A percentile compares a stretch with the other conserved stretches of the same genome.
These are phyloP conservation scores for Ascochyta fabae DNA, from an alignment of 2,329 filamentous ascomycete species.

Conservation along the genomic window DNA sequence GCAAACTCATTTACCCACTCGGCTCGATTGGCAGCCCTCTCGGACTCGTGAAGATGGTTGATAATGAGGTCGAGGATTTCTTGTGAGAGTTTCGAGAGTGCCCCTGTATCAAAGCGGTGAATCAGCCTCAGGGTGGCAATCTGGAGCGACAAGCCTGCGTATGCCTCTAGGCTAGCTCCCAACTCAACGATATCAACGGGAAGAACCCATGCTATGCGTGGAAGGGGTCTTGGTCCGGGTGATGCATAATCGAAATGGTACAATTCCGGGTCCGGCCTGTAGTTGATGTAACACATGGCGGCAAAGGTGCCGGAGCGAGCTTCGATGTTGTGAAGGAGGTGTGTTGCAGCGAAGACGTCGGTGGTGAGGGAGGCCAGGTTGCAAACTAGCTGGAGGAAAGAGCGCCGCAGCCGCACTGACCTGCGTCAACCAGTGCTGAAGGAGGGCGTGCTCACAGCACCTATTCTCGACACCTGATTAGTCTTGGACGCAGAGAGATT, in stretches of 20 bases:
- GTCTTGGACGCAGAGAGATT: too few species aligned
- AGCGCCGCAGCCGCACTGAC: neutral
- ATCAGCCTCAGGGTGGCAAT: slow-evolving; percentile 7
- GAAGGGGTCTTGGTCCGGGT: neutral
- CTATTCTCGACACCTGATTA: too few species aligned
- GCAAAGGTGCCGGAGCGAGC: too few species aligned
- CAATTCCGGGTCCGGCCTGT: neutral
- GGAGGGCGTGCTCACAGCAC: neutral
- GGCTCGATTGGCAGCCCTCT: neutral
- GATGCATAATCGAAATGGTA: neutral
- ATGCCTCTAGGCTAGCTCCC: slow-evolving; percentile 16
- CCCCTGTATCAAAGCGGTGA: slow-evolving; percentile 10
- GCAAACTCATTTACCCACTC: neutral
- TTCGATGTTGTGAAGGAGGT: too few species aligned
- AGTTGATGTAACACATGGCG: slow-evolving; percentile 6
- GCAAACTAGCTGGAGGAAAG: too few species aligned
- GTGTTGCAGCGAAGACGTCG: too few species aligned
- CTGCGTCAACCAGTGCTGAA: neutral
- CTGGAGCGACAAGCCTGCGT: neutral
- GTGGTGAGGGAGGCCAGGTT: too few species aligned
- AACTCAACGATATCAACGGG: slow-evolving; percentile 14
- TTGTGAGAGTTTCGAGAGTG: slow-evolving; percentile 8
- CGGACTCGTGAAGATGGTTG: neutral
- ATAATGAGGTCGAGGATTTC: slow-evolving; percentile 19
- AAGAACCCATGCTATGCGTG: slow-evolving; percentile 3